These are phyloP conservation scores for Melocanna baccifera DNA, from an alignment of 176 grass and related monocot genomes.

Conservation along the genomic window DNA sequence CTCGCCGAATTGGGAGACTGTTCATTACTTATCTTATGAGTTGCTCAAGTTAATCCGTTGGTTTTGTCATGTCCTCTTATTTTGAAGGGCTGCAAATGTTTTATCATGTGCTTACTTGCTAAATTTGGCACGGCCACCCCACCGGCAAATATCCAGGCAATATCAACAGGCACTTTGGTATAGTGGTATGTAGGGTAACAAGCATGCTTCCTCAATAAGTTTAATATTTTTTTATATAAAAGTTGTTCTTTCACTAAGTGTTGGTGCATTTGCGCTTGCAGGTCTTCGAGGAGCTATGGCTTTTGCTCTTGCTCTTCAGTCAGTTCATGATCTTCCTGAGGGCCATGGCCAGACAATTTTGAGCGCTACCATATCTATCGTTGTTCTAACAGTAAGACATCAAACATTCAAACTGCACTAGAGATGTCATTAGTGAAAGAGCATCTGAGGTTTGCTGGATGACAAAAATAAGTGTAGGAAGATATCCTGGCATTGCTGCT, in stretches of 20 bases:
- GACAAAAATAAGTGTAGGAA: not conserved
- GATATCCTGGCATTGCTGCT: not conserved
- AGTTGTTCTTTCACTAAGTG: not conserved
- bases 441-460: not conserved
- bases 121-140: slow-evolving; percentile 65
- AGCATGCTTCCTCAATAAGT: not conserved
- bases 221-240: not conserved
- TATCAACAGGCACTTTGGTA: slow-evolving; percentile 93
- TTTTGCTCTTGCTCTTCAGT: slow-evolving; percentile 95
- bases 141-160: slow-evolving; percentile 61
- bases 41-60: not conserved
- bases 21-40: not conserved
- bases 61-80: not conserved
- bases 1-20: not conserved
- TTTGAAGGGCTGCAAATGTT: slow-evolving; percentile 86
- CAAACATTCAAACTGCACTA: not conserved
- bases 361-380: slow-evolving; percentile 78
- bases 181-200: slow-evolving; percentile 55
- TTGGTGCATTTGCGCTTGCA: slow-evolving; percentile 20
- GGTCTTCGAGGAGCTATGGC: slow-evolving; percentile 96
- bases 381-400: slow-evolving; percentile 78
- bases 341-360: slow-evolving; percentile 91
- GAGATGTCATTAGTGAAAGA: not conserved
- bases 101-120: slow-evolving; percentile 80
- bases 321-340: slow-evolving; percentile 85